Evolutionary conservation across 768 basidiomycete genomes (phyloP).

Genomic region (Russula vinacea): DNA sequence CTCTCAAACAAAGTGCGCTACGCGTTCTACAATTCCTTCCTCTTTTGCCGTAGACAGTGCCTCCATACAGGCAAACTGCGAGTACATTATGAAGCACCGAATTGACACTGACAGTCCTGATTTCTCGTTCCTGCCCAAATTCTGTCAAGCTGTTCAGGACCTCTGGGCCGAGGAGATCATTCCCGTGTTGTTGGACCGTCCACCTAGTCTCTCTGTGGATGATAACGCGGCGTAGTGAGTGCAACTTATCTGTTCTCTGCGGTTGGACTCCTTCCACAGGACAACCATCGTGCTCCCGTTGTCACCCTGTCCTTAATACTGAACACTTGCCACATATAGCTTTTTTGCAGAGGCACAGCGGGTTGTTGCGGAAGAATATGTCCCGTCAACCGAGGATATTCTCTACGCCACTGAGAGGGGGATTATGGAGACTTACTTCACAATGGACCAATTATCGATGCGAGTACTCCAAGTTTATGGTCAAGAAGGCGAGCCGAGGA

Average conservation of each 20-base stretch:
- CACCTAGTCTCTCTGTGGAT: not conserved
- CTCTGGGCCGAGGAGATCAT: constrained; percentile 42
- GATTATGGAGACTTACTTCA: constrained; percentile 82
- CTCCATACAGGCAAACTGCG: constrained; percentile 2
- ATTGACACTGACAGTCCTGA: constrained; percentile 28
- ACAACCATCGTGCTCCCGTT: not conserved
- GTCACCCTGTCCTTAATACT: not conserved
- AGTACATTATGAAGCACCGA: not conserved
- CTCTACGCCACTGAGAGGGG: constrained; percentile 72
- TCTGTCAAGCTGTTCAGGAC: constrained; percentile 4
- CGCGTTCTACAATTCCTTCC: not conserved
- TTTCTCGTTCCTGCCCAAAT: constrained; percentile 28
- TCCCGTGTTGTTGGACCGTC: not conserved
- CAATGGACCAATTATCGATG: constrained; percentile 36
- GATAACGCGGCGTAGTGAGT: constrained; percentile 23
- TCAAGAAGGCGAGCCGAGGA: constrained; percentile 50
- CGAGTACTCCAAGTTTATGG: constrained; percentile 74
- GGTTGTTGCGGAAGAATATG: constrained; percentile 73
- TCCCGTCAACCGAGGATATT: constrained; percentile 82
- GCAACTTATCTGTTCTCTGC: not conserved
- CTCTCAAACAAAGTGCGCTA: constrained; percentile 2
- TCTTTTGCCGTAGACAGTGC: not conserved
- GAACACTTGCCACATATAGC: constrained; percentile 44
- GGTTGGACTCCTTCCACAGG: not conserved
- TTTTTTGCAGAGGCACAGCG: constrained; percentile 82